phyloP scores from a whole-genome alignment of 1,139 yeast genomes.

The Sugiyamaella xylanicola region DNA sequence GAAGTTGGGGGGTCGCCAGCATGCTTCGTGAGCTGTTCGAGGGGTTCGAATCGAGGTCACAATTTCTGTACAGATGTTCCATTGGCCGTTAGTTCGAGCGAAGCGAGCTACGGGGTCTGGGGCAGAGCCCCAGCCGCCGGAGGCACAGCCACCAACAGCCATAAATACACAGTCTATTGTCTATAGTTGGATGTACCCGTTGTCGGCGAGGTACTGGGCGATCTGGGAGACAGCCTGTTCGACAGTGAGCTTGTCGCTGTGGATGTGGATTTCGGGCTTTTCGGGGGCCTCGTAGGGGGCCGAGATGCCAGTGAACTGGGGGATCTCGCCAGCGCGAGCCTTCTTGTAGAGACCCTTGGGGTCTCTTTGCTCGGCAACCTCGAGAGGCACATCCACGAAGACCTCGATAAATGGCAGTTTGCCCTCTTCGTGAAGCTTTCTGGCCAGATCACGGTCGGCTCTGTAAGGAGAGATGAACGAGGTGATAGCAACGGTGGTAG shows the following conservation, averaged over 20 bases:
- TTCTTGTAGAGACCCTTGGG: conserved; percentile 96
- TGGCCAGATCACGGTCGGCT: conserved; percentile 79
- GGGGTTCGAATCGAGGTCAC: too few relatives aligned
- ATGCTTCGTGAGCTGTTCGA: too few relatives aligned
- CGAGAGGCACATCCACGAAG: conserved; percentile 86
- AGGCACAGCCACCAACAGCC: neutral
- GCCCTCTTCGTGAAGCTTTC: conserved; percentile 76
- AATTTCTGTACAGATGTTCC: too few relatives aligned
- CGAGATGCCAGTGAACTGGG: conserved; percentile 92
- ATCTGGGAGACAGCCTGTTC: conserved; percentile 82
- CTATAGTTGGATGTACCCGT: conserved; percentile 37
- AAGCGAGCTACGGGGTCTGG: conserved; percentile 2
- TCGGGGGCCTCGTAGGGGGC: conserved; percentile 96
- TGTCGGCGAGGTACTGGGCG: conserved; percentile 63
- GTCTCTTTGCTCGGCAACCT: conserved; percentile 93
- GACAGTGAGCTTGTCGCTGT: conserved; percentile 67
- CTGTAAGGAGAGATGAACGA: conserved; percentile 91
- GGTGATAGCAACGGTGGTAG: conserved; percentile 80
- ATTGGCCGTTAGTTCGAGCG: too few relatives aligned
- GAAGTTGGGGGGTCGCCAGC: too few relatives aligned
- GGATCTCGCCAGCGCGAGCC: conserved; percentile 92
- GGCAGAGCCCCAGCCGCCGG: neutral
- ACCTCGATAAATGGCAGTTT: conserved; percentile 86
- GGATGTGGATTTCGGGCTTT: conserved; percentile 77
- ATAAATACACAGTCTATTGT: conserved; percentile 1